These are phyloP conservation scores for Collybia sordida DNA, from an alignment of 768 basidiomycete species.

Conservation along the genomic window DNA sequence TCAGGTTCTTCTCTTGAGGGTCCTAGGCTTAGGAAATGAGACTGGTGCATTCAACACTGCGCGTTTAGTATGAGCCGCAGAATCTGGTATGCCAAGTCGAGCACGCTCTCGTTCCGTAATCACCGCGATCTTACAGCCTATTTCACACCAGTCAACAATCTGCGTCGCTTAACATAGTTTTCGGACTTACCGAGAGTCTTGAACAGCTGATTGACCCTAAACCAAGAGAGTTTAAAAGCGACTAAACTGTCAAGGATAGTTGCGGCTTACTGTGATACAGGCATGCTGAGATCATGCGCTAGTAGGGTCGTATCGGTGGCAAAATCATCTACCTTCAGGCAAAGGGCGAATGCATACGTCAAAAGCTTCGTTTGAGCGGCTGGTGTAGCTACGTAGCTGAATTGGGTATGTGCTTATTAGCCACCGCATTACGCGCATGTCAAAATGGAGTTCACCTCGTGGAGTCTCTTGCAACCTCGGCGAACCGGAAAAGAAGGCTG, in stretches of 20 bases:
- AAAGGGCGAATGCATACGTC: slow-evolving; percentile 79
- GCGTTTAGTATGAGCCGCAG: slow-evolving; percentile 61
- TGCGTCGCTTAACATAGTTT: neutral
- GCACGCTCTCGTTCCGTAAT: slow-evolving; percentile 64
- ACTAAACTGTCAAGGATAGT: neutral
- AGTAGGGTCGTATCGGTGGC: slow-evolving; percentile 66
- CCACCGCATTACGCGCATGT: neutral
- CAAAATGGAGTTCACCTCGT: slow-evolving; percentile 46
- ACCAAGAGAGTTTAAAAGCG: slow-evolving; percentile 4
- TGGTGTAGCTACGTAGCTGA: slow-evolving; percentile 59
- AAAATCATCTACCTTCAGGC: slow-evolving; percentile 77
- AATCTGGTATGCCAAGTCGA: slow-evolving; percentile 64
- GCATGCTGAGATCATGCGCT: slow-evolving; percentile 73
- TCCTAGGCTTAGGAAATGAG: slow-evolving; percentile 71
- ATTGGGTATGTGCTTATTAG: too few relatives aligned
- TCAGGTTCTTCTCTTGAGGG: slow-evolving; percentile 31
- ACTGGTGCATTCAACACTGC: slow-evolving; percentile 78
- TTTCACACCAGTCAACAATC: slow-evolving; percentile 2
- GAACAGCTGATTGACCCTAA: slow-evolving; percentile 64
- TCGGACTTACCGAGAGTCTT: slow-evolving; percentile 60
- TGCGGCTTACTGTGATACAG: slow-evolving; percentile 56
- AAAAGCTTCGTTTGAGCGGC: slow-evolving; percentile 71
- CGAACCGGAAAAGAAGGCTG: slow-evolving; percentile 74
- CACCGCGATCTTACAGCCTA: slow-evolving; percentile 72
- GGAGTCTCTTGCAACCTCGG: slow-evolving; percentile 70